Evolutionary conservation across 768 basidiomycete species (phyloP).

Genomic region (Trametes cubensis): DNA sequence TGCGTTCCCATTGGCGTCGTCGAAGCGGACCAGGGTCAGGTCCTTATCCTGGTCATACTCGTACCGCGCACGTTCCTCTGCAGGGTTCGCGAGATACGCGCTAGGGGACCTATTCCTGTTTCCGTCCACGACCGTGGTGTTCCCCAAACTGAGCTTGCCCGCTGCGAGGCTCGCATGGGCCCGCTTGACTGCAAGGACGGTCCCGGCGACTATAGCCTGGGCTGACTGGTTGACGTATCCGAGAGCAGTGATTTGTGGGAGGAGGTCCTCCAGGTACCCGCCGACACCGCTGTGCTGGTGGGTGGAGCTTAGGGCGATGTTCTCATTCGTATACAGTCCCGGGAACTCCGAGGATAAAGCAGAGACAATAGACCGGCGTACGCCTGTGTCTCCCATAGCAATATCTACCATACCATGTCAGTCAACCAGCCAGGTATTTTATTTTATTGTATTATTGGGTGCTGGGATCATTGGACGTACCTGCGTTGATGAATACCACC

Average conservation of each 20-base stretch:
- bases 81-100: conserved; percentile 77
- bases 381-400: conserved; percentile 79
- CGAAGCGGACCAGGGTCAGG: conserved; percentile 67
- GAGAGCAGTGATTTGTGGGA: conserved; percentile 74
- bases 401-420: conserved; percentile 51
- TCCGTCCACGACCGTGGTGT: conserved; percentile 66
- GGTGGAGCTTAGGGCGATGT: conserved; percentile 75
- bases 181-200: conserved; percentile 65
- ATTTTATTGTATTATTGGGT: background rate
- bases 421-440: background rate
- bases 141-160: conserved; percentile 65
- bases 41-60: conserved; percentile 75
- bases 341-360: conserved; percentile 59
- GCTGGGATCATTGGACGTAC: conserved; percentile 36
- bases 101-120: conserved; percentile 78
- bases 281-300: conserved; percentile 80
- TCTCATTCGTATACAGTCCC: conserved; percentile 66
- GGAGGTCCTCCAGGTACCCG: conserved; percentile 76
- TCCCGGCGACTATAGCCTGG: conserved; percentile 71
- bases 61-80: conserved; percentile 66
- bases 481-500: conserved; percentile 77
- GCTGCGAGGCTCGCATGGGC: conserved; percentile 65
- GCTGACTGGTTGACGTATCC: conserved; percentile 76
- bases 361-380: conserved; percentile 68
- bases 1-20: conserved; percentile 57